Evolutionary conservation across 2,329 filamentous ascomycete genomes (phyloP).

Genomic region (Rasamsonia emersonii): DNA sequence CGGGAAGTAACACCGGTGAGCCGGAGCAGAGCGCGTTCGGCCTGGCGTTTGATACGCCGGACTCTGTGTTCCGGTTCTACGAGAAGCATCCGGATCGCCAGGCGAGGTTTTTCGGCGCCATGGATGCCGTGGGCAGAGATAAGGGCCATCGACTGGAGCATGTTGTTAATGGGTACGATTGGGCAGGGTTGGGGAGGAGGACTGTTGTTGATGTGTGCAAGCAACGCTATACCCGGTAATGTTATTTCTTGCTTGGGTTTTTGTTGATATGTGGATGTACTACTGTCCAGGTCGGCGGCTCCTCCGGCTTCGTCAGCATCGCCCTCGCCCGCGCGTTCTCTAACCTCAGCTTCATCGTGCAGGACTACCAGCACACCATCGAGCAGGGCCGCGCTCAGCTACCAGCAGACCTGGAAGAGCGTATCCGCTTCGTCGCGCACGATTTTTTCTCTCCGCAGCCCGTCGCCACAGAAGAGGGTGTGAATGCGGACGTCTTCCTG

Average conservation of each 20-base stretch:
- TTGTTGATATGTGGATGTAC: neutral
- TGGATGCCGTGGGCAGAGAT: conserved; percentile 5
- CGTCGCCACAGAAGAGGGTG: too few relatives aligned
- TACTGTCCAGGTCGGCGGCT: conserved; percentile 7
- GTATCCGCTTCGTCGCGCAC: conserved; percentile 18
- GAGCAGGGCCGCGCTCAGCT: conserved; percentile 28
- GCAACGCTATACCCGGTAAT: too few relatives aligned
- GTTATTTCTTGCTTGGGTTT: neutral
- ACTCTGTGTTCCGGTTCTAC: conserved; percentile 1
- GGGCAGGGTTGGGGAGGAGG: conserved; percentile 5
- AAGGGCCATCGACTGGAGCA: too few relatives aligned
- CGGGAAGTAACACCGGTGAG: neutral
- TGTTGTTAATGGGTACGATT: conserved; percentile 7
- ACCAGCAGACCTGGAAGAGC: conserved; percentile 15
- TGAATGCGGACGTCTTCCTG: conserved; percentile 3
- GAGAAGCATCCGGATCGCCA: neutral
- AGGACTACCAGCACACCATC: conserved; percentile 10
- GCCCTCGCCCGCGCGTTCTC: conserved; percentile 5
- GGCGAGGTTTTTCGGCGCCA: conserved; percentile 2
- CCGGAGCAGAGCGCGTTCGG: conserved; percentile 3
- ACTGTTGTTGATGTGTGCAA: conserved; percentile 7
- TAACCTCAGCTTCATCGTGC: conserved; percentile 6
- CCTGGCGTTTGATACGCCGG: neutral
- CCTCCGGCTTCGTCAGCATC: conserved; percentile 4
- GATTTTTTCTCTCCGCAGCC: conserved; percentile 5